Evolutionary conservation across 176 grass and related monocot species (phyloP).

Genomic region (Coix lacrymajobi): DNA sequence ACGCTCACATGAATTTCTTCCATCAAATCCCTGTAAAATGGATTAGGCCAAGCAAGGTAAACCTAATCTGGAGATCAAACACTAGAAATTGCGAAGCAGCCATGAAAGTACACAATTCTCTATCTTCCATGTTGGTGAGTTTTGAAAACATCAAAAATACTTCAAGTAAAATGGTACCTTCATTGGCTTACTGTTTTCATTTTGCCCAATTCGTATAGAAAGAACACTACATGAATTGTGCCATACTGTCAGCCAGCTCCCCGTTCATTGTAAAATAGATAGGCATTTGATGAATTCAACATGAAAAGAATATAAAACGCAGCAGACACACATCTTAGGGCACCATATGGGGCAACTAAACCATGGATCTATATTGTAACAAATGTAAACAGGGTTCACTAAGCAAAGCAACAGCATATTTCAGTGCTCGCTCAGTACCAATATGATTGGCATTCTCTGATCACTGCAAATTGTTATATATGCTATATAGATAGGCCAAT

Average conservation of each 20-base stretch:
- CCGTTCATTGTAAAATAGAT: background rate
- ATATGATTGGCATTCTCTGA: background rate
- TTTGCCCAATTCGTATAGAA: background rate
- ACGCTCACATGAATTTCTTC: background rate
- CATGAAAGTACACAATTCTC: background rate
- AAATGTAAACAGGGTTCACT: background rate
- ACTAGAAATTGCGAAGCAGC: background rate
- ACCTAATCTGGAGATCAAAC: constrained; percentile 6
- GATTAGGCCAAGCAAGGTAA: background rate
- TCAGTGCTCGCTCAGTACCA: background rate
- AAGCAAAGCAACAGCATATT: background rate
- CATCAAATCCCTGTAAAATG: background rate
- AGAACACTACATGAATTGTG: background rate
- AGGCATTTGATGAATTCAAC: background rate
- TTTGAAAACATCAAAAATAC: background rate
- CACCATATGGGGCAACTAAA: background rate
- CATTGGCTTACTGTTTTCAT: background rate
- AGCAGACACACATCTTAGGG: background rate
- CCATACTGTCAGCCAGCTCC: background rate
- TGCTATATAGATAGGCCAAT: constrained; percentile 7
- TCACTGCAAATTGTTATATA: background rate
- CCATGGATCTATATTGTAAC: background rate
- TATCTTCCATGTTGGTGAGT: background rate
- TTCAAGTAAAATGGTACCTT: background rate
- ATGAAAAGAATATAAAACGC: background rate